Conservation (phyloP, 2,329 filamentous ascomycete genomes). For the Elsinoe necatrix region DNA sequence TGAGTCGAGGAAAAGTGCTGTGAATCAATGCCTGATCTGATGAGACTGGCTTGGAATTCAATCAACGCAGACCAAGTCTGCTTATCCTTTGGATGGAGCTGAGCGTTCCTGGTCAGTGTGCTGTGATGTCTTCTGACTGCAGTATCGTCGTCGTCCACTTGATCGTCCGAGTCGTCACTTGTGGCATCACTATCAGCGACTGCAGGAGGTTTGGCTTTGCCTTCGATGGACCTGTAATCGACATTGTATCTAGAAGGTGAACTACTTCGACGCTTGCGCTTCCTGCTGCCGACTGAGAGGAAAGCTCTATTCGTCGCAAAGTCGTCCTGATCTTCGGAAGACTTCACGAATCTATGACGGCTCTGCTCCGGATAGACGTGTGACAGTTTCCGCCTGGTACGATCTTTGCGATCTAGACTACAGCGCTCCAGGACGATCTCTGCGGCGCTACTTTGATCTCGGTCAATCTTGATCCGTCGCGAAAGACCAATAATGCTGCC, state of each 20-base stretch:
- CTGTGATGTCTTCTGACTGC: conserved; percentile 45
- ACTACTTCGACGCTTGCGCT: conserved; percentile 19
- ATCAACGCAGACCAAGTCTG: conserved; percentile 72
- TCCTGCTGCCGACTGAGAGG: conserved; percentile 16
- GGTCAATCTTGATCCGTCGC: conserved; percentile 56
- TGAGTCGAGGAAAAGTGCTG: conserved; percentile 51
- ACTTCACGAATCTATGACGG: background rate
- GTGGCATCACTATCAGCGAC: background rate
- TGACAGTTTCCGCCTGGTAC: too few species aligned
- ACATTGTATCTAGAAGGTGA: conserved; percentile 21
- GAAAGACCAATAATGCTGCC: conserved; percentile 63
- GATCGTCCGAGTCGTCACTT: background rate
- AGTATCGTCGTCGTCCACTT: conserved; percentile 10
- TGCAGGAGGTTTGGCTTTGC: conserved; percentile 23
- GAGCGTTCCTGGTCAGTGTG: conserved; percentile 55
- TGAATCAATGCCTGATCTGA: conserved; percentile 43
- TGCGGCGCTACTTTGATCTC: conserved; percentile 49
- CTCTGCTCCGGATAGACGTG: background rate
- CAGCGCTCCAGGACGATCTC: conserved; percentile 37
- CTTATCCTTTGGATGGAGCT: conserved; percentile 57
- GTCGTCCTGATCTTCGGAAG: background rate
- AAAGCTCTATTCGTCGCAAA: background rate
- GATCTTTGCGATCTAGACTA: conserved; percentile 27
- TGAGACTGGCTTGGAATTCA: conserved; percentile 62
- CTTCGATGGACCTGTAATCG: conserved; percentile 35